Base-by-base conservation (phyloP, 768 basidiomycete genomes). In the Leccinum uliginosum region DNA sequence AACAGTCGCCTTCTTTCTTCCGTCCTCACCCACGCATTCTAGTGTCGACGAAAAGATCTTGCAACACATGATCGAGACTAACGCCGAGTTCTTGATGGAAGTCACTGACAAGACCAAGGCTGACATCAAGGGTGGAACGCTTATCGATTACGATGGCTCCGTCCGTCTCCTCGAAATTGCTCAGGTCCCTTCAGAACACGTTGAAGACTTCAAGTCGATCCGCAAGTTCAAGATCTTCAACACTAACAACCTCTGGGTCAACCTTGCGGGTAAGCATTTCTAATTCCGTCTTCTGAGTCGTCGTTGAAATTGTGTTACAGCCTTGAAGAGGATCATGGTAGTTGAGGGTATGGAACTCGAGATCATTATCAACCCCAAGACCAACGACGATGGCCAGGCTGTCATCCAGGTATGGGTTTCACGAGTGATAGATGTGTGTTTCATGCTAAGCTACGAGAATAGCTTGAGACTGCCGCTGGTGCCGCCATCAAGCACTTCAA, bases 21-120 rank as follows among this genome's bases (percentile, higher is more conserved):
- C 15, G 9, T 44, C n/a, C 56, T 62, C 46, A 65, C 32, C 50
- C 19, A 14, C 30, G 24, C 3, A 46, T 27, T 47, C n/a, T 48
- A 79, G 84, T 56, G 87, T 88, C 64, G 87, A 87, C 67, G 76
- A 86, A 61, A 80, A 77, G 62, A 88, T 89, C 67, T 67, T 84
- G 56, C 75, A 78, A 58, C 83, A 85, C 74, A 87, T 89, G 82
- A 79, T 85, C 47, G 79, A 84, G 62, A 74, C 72, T 29, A 76
- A 83, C 56, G 78, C 84, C 51, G 86, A 87, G 70, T 87, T 86
- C 74, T 67, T 87, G 62, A 86, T 85, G 85, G 85, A 88, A 66
- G 84, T 89, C 59, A 89, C 87, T 10, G 87, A 89, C 80, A 89
- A 89, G 78, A 89, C 87, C 64, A 89, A 89, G 76, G 86, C 87